phyloP scores from a whole-genome alignment of 345 rosid species.

The Schrenkiella parvula region DNA sequence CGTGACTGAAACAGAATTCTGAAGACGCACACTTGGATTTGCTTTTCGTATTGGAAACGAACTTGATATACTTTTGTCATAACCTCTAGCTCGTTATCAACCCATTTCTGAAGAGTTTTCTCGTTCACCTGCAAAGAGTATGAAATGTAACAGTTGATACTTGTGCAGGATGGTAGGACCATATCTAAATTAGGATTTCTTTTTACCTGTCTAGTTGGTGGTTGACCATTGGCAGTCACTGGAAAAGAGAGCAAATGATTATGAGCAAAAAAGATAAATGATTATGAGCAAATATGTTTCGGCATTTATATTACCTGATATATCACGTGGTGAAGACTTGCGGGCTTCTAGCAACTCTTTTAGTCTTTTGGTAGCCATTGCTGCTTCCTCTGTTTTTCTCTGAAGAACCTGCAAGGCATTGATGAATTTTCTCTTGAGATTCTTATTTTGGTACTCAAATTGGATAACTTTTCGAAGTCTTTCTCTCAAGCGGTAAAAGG shows the following conservation, averaged over 20 bases:
- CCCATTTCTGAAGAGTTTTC: slow-evolving; percentile 60
- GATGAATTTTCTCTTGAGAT: background rate
- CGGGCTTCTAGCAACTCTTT: slow-evolving; percentile 76
- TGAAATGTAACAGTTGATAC: background rate
- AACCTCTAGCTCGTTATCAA: slow-evolving; percentile 81
- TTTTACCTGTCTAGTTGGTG: slow-evolving; percentile 49
- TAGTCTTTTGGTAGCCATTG: slow-evolving; percentile 75
- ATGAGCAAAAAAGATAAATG: background rate
- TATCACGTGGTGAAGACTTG: slow-evolving; percentile 52
- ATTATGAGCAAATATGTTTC: background rate
- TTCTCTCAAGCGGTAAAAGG: background rate
- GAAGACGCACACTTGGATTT: slow-evolving; percentile 66
- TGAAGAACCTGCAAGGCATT: slow-evolving; percentile 67
- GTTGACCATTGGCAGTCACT: slow-evolving; percentile 49
- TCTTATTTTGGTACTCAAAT: background rate
- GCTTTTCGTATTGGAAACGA: slow-evolving; percentile 63
- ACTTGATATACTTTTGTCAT: slow-evolving; percentile 68
- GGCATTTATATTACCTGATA: slow-evolving; percentile 27
- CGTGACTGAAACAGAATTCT: slow-evolving; percentile 18
- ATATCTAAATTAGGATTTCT: slow-evolving; percentile 9
- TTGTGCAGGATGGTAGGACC: background rate
- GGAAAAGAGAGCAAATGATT: slow-evolving; percentile 25
- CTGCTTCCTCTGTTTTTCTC: slow-evolving; percentile 84
- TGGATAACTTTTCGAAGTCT: background rate
- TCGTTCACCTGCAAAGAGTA: slow-evolving; percentile 46